Evolutionary conservation across 2,329 filamentous ascomycete genomes (phyloP).

Genomic region (Septoria petroselini): DNA sequence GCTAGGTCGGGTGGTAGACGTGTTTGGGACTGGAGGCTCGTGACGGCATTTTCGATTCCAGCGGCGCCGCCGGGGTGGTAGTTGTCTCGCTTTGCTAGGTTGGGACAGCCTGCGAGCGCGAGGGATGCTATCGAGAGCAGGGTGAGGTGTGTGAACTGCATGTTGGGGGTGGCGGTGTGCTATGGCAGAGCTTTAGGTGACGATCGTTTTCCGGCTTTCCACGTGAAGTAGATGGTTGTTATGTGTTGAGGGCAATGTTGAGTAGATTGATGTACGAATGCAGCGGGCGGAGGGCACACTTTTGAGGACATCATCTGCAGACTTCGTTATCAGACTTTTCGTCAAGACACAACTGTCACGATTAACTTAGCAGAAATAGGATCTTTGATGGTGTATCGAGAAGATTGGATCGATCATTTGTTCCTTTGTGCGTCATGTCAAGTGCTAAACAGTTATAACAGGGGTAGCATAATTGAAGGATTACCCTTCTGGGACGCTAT

Average conservation of each 20-base stretch:
- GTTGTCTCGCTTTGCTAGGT: neutral
- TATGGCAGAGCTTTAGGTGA: neutral
- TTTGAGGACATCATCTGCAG: slow-evolving; percentile 2
- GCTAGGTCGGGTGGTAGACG: slow-evolving; percentile 4
- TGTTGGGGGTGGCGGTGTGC: neutral
- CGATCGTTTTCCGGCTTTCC: too few species aligned
- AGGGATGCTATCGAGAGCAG: slow-evolving; percentile 3
- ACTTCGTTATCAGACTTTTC: slow-evolving; percentile 2
- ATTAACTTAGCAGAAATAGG: too few species aligned
- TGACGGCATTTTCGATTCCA: slow-evolving; percentile 15
- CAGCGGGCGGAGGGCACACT: too few species aligned
- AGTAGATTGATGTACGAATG: too few species aligned
- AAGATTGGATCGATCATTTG: slow-evolving; percentile 1
- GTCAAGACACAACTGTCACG: too few species aligned
- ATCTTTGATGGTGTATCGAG: neutral
- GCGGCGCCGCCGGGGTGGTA: slow-evolving; percentile 5
- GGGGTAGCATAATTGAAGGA: neutral
- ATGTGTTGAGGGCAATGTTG: too few species aligned
- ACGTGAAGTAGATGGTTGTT: too few species aligned
- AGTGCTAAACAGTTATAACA: neutral
- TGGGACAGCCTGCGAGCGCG: neutral
- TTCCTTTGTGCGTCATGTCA: neutral
- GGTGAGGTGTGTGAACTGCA: neutral
- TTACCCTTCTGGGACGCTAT: neutral
- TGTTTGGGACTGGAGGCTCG: slow-evolving; percentile 3